A percentile compares a stretch with the other conserved stretches of the same genome.
Evolutionary conservation across 208 protist genomes (phyloP).

Genomic region (Ichthyophonus hoferi): DNA sequence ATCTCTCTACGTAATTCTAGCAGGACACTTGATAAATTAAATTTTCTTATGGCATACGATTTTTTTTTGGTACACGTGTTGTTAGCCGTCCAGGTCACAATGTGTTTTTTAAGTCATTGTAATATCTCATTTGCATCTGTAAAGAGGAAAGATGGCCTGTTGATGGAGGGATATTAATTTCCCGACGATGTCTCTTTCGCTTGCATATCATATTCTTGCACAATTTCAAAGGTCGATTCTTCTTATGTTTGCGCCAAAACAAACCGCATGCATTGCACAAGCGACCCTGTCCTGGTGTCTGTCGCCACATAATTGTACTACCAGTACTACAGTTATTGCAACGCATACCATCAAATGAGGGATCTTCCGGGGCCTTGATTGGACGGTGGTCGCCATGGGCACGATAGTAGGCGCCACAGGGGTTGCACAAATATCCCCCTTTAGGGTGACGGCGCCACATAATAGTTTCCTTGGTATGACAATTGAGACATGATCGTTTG

Average conservation of each 20-base stretch:
- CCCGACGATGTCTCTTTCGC: not conserved
- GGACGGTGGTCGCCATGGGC: not conserved
- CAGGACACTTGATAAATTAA: too few species aligned
- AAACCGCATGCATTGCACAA: not conserved
- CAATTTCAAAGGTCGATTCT: not conserved
- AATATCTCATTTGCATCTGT: too few species aligned
- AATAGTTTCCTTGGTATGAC: not conserved
- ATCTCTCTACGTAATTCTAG: too few species aligned
- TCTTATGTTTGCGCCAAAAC: not conserved
- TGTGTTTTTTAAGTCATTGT: too few species aligned
- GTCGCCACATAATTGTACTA: not conserved
- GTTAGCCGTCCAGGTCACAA: too few species aligned
- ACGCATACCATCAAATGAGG: not conserved
- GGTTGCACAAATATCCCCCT: not conserved
- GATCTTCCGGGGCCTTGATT: not conserved
- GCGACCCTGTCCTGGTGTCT: not conserved
- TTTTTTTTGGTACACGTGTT: too few species aligned
- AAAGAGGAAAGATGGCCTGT: too few species aligned
- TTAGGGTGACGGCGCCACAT: not conserved
- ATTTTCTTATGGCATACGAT: too few species aligned
- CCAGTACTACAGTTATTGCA: not conserved
- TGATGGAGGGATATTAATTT: not conserved
- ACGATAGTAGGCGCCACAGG: not conserved
- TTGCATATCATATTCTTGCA: not conserved
- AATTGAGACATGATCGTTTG: not conserved